A percentile compares a stretch with the other conserved stretches of the same genome.
phyloP scores from a whole-genome alignment of 129 eudicot species.

The Smallanthus sonchifolius region DNA sequence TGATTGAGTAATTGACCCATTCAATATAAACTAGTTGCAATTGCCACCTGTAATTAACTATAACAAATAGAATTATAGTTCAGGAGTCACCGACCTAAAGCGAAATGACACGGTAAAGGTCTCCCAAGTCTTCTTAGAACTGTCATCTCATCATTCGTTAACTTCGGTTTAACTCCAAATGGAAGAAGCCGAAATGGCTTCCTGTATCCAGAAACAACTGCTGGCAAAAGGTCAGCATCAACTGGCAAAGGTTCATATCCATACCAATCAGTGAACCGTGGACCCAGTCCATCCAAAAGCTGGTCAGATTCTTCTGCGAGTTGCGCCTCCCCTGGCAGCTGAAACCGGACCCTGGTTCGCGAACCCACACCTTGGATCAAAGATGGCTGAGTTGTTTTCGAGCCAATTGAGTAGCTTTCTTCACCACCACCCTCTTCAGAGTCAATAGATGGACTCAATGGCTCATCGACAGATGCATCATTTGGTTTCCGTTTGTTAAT shows the following conservation, averaged over 20 bases:
- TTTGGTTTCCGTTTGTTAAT: constrained; percentile 21
- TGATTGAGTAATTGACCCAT: not conserved
- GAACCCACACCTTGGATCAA: constrained; percentile 85
- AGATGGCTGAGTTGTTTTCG: constrained; percentile 41
- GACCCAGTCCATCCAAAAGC: constrained; percentile 86
- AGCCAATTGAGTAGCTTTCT: constrained; percentile 25
- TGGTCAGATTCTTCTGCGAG: constrained; percentile 78
- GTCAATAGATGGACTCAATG: constrained; percentile 25
- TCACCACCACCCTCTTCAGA: constrained; percentile 22
- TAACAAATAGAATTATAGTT: not conserved
- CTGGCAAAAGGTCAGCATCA: constrained; percentile 98
- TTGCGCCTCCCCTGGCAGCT: constrained; percentile 85
- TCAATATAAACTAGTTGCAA: not conserved
- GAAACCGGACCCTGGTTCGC: constrained; percentile 72
- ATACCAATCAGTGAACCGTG: constrained; percentile 94
- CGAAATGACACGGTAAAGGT: constrained; percentile 94
- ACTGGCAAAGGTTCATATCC: constrained; percentile 89
- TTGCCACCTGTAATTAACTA: constrained; percentile 8
- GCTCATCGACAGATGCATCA: constrained; percentile 33
- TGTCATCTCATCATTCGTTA: constrained; percentile 96
- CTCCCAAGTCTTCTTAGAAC: constrained; percentile 77
- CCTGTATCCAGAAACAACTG: constrained; percentile 66
- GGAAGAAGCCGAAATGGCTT: constrained; percentile 95
- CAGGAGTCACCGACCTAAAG: constrained; percentile 52
- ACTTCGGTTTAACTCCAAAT: constrained; percentile 70